These are phyloP conservation scores for Bondarzewia mesenterica DNA, from an alignment of 1,284 basidiomycete genomes.

Conservation along the genomic window DNA sequence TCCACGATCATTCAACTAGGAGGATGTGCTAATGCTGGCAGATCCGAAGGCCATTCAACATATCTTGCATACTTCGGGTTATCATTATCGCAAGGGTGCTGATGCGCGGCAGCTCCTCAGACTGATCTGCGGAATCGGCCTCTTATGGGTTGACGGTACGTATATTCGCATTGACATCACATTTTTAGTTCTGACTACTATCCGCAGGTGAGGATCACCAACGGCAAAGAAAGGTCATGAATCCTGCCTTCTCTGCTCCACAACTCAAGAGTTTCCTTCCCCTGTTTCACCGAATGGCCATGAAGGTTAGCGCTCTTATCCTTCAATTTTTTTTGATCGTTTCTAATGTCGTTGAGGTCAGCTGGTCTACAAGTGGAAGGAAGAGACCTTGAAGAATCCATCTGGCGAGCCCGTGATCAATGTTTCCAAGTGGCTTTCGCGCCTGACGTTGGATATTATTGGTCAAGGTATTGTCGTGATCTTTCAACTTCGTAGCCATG, in stretches of 20 bases:
- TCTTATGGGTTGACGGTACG: conserved; percentile 2
- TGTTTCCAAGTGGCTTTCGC: conserved; percentile 31
- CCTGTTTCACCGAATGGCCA: conserved; percentile 6
- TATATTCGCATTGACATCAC: not conserved
- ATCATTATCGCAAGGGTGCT: conserved; percentile 28
- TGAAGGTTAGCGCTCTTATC: not conserved
- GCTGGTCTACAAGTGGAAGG: conserved; percentile 8
- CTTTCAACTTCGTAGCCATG: not conserved
- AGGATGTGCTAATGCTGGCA: conserved; percentile 23
- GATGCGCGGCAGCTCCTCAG: conserved; percentile 4
- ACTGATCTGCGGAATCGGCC: conserved; percentile 1
- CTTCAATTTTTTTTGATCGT: not conserved
- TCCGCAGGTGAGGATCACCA: conserved; percentile 12
- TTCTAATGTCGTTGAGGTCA: conserved; percentile 10
- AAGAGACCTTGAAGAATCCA: conserved; percentile 6
- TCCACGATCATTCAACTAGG: conserved; percentile 13
- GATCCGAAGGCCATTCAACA: conserved; percentile 36
- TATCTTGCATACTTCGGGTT: conserved; percentile 30
- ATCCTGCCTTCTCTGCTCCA: conserved; percentile 12
- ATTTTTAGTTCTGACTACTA: not conserved
- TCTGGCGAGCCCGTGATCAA: conserved; percentile 19
- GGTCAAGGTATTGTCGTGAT: conserved; percentile 21
- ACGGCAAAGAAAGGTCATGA: conserved; percentile 15
- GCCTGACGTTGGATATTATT: conserved; percentile 40
- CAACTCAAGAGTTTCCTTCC: conserved; percentile 10